Percentiles rank a stretch among this genome's conserved stretches.
phyloP scores from a whole-genome alignment of 2,329 filamentous ascomycete species.

The Cladosporium sp. region DNA sequence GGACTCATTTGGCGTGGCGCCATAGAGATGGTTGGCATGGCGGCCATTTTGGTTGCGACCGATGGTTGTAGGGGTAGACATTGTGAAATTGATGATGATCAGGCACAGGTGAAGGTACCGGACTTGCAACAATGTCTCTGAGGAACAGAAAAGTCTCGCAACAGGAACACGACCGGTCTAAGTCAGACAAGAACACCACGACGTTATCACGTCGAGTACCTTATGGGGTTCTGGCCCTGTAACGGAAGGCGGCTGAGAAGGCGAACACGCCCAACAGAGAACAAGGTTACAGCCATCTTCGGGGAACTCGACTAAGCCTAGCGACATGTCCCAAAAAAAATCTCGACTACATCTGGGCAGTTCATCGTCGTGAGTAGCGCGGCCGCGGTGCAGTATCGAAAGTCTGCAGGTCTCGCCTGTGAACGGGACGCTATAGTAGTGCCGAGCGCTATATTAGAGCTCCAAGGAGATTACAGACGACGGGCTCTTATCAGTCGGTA shows the following conservation, averaged over 20 bases:
- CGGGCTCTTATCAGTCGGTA: not conserved
- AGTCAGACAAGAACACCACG: not conserved
- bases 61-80: conserved; percentile 10
- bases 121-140: not conserved
- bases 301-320: not conserved
- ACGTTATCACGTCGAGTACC: not conserved
- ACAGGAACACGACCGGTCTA: conserved; percentile 1
- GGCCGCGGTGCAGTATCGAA: not conserved
- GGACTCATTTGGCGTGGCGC: not conserved
- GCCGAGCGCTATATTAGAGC: not conserved
- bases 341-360: not conserved
- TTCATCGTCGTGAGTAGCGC: conserved; percentile 7
- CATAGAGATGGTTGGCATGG: not conserved
- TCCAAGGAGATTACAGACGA: not conserved
- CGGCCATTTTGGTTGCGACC: not conserved
- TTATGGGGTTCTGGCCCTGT: conserved; percentile 1
- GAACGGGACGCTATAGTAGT: not conserved
- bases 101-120: not conserved
- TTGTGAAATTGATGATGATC: not conserved
- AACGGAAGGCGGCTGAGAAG: not conserved
- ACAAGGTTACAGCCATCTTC: conserved; percentile 4
- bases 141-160: not conserved
- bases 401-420: conserved; percentile 6
- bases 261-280: not conserved
- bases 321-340: not conserved